phyloP scores from a whole-genome alignment of 1,284 basidiomycete genomes.

The Sanghuangporus sanghuang region DNA sequence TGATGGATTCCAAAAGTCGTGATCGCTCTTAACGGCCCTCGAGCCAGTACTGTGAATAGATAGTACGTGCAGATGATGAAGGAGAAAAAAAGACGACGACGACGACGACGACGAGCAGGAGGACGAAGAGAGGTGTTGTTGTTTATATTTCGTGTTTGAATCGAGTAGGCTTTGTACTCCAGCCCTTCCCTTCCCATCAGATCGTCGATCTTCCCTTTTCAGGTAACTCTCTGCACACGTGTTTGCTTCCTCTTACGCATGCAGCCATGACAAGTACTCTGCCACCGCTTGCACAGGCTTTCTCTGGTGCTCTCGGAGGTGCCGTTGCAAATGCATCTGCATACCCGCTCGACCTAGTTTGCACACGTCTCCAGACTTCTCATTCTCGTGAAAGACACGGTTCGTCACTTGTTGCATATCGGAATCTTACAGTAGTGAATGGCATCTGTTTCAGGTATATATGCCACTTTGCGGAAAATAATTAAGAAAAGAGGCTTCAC shows the following conservation, averaged over 20 bases:
- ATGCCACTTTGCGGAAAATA: slow-evolving; percentile 34
- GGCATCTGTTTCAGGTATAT: not conserved
- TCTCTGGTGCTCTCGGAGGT: slow-evolving; percentile 50
- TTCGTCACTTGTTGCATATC: not conserved
- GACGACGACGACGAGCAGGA: no score
- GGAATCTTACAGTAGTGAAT: not conserved
- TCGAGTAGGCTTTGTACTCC: not conserved
- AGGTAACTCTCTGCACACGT: not conserved
- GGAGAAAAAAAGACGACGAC: not conserved
- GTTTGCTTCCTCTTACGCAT: slow-evolving; percentile 25
- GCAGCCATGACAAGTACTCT: slow-evolving; percentile 41
- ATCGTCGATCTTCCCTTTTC: not conserved
- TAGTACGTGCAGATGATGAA: no score
- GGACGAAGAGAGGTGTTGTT: no score
- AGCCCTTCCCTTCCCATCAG: not conserved
- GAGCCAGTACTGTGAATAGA: not conserved
- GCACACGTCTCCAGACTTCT: slow-evolving; percentile 35
- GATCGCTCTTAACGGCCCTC: not conserved
- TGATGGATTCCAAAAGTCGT: slow-evolving; percentile 5
- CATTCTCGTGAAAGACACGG: not conserved
- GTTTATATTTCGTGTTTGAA: not conserved
- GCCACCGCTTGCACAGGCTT: slow-evolving; percentile 50
- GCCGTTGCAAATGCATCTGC: slow-evolving; percentile 45
- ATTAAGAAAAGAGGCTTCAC: slow-evolving; percentile 34
- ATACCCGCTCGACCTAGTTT: slow-evolving; percentile 51